These are phyloP conservation scores for Pulveroboletus sp. DNA, from an alignment of 768 basidiomycete species.

Conservation along the genomic window DNA sequence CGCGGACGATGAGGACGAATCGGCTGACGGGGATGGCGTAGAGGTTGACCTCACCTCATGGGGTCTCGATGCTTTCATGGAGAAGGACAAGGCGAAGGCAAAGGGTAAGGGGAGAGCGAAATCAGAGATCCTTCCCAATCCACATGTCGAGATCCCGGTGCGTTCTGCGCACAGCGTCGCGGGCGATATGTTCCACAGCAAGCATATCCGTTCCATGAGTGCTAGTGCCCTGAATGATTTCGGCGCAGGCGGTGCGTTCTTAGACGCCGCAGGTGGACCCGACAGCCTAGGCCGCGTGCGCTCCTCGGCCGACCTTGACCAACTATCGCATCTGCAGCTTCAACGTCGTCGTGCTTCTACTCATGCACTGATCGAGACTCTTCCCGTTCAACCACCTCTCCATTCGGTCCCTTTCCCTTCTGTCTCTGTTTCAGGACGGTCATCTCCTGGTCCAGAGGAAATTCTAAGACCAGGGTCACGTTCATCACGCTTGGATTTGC, in stretches of 20 bases:
- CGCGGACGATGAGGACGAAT: conserved; percentile 56
- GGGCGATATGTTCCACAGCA: conserved; percentile 37
- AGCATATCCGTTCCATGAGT: conserved; percentile 60
- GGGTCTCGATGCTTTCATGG: conserved; percentile 76
- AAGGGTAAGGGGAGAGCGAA: conserved; percentile 39
- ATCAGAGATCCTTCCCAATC: conserved; percentile 41
- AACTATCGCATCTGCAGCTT: conserved; percentile 36
- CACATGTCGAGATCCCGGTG: conserved; percentile 35
- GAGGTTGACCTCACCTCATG: conserved; percentile 83
- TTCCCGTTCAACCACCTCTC: conserved; percentile 38
- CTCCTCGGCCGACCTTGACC: conserved; percentile 55
- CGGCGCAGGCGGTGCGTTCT: conserved; percentile 44
- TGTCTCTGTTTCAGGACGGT: conserved; percentile 43
- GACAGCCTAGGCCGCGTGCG: conserved; percentile 44
- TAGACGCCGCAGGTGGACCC: conserved; percentile 35
- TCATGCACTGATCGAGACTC: conserved; percentile 43
- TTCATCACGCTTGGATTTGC: conserved; percentile 32
- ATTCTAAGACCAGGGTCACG: conserved; percentile 33
- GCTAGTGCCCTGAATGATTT: conserved; percentile 58
- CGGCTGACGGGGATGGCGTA: conserved; percentile 44
- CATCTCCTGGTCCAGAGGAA: conserved; percentile 45
- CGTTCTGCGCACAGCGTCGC: conserved; percentile 43
- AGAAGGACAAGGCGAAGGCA: conserved; percentile 54
- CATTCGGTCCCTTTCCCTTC: conserved; percentile 66
- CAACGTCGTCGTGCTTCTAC: conserved; percentile 50